Evolutionary conservation across 139 green algal species (phyloP), one percentile per base, ranked within the genome.

Genomic region (Coelastrella sp.): DNA sequence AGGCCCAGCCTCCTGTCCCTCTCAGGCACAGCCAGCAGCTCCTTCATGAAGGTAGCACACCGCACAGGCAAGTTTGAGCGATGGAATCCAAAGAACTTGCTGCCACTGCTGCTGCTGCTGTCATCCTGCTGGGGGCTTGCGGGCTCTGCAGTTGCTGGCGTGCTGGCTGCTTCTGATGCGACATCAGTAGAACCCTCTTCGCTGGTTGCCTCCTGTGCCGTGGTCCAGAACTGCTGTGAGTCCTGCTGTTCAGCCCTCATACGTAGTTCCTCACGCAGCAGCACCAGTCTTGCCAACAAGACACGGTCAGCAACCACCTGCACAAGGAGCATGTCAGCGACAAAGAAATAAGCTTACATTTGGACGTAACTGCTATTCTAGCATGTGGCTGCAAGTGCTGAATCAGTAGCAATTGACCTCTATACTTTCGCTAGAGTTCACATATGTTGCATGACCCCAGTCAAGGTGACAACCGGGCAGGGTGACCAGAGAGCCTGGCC

Each of bases 41-140:
- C 86, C 76, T 94, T 94, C n/a, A 95, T n/a, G 76, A 95, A 96
- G 3, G 93, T 85, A 4, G 90, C 89, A 80, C 89, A 94, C 64
- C 92, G 87, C 10, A 92, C 92, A 4, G 94, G 94, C 60, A 96
- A 85, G 77, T 95, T 95, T 20, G 75, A 58, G 22, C 93, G 90
- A 14, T 92, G 88, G 19, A 89, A 91, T 5, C 47, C 71, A 76
- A 85, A 91, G n/a, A 91, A 83, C 60, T n/a, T 71, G 61, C 61
- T 47, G 16, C 19, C 19, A 83, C 56, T 90, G 87, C 78, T 68
- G 78, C 74, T 76, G 91, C 83, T 58, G 87, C 56, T 23, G 73
- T 14, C 14, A 17, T 57, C 73, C 73, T 20, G 32, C 11, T 56
- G 14, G 20, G 22, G 10, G 20, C 32, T 32, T 82, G 14, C n/a